Conservation (phyloP, 257 asterid species). For the Ehretia macrophylla region DNA sequence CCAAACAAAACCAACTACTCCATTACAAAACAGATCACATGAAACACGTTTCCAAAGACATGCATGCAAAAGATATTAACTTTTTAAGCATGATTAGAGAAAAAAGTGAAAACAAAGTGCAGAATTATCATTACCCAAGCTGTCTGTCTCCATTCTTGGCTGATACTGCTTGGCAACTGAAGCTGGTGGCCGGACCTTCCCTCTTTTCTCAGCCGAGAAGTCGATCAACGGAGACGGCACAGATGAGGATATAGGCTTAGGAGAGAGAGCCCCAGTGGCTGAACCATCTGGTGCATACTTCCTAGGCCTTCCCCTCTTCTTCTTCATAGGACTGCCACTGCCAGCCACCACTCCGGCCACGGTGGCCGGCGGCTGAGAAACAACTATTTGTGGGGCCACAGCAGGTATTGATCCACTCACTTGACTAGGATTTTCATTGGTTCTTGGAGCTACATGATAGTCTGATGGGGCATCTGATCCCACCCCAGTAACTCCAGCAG, state of each 20-base stretch:
- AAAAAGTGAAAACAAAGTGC: background rate
- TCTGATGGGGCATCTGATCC: constrained; percentile 95
- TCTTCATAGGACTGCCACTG: constrained; percentile 33
- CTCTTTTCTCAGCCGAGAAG: constrained; percentile 73
- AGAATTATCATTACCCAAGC: constrained; percentile 36
- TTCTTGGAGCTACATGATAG: constrained; percentile 78
- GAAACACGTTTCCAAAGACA: constrained; percentile 21
- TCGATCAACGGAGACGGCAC: constrained; percentile 88
- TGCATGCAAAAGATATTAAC: constrained; percentile 32
- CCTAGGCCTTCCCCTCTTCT: constrained; percentile 91
- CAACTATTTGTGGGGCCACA: constrained; percentile 23
- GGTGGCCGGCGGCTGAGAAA: constrained; percentile 29
- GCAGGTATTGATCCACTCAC: constrained; percentile 45
- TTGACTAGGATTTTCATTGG: constrained; percentile 39
- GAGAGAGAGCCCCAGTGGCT: constrained; percentile 53
- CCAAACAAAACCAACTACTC: constrained; percentile 11
- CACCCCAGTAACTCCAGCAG: constrained; percentile 67
- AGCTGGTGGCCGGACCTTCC: constrained; percentile 55
- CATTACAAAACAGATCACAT: constrained; percentile 14
- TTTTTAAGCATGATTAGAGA: background rate
- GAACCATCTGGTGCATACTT: constrained; percentile 87
- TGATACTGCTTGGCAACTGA: constrained; percentile 38
- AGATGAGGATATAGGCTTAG: constrained; percentile 80
- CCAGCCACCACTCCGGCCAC: constrained; percentile 18
- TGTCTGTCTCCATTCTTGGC: constrained; percentile 44